These are phyloP conservation scores for Xylariaceae sp. DNA, from an alignment of 2,329 filamentous ascomycete species.

Conservation along the genomic window DNA sequence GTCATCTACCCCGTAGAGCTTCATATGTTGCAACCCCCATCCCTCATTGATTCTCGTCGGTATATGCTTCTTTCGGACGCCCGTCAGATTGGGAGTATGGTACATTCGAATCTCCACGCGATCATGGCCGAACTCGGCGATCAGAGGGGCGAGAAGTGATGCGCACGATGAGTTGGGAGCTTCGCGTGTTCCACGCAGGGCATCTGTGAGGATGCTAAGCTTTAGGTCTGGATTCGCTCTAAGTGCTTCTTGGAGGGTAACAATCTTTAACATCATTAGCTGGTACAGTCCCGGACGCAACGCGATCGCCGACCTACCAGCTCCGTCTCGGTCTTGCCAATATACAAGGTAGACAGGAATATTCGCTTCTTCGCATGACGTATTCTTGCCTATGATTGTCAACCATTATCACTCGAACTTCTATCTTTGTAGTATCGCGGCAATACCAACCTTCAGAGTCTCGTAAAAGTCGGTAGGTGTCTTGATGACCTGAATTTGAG, in stretches of 20 bases:
- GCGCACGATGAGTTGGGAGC: conserved; percentile 81
- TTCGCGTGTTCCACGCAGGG: conserved; percentile 85
- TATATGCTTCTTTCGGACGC: conserved; percentile 75
- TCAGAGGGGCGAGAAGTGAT: conserved; percentile 79
- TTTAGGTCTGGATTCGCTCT: conserved; percentile 69
- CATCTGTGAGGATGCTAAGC: conserved; percentile 88
- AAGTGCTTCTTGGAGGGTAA: conserved; percentile 71
- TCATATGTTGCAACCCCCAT: conserved; percentile 99
- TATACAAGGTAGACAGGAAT: conserved; percentile 94
- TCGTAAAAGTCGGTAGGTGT: conserved; percentile 88
- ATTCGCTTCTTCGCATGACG: conserved; percentile 71
- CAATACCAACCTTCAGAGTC: conserved; percentile 67
- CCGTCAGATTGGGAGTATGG: conserved; percentile 92
- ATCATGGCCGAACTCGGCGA: conserved; percentile 75
- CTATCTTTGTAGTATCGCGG: neutral
- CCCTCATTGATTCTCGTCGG: conserved; percentile 94
- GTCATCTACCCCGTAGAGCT: conserved; percentile 92
- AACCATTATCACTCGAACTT: conserved; percentile 1
- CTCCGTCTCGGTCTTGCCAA: conserved; percentile 89
- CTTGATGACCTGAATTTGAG: conserved; percentile 73
- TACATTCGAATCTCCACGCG: conserved; percentile 95
- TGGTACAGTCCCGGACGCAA: neutral
- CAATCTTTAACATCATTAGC: conserved; percentile 49
- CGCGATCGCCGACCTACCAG: conserved; percentile 46
- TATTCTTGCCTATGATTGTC: conserved; percentile 64